Evolutionary conservation across 176 grass and related monocot species (phyloP).

Genomic region (Eleusine indica): DNA sequence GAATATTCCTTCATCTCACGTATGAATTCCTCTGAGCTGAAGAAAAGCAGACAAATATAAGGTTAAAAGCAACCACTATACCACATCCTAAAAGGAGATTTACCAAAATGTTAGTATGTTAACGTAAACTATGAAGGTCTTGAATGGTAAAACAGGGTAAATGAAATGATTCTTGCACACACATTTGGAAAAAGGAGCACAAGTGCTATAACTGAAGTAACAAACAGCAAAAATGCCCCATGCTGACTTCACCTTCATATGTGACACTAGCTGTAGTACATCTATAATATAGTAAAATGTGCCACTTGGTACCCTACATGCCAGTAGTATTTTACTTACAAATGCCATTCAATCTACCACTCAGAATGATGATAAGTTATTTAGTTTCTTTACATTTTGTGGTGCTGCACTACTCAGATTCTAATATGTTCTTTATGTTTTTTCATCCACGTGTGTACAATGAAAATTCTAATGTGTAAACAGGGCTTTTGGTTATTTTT

Average conservation of each 20-base stretch:
- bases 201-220: no score
- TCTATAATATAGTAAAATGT: no score
- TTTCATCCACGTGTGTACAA: no score
- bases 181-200: neutral
- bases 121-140: neutral
- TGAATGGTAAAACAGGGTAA: neutral
- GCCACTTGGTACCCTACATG: neutral
- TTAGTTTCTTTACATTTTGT: no score
- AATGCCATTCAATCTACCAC: neutral
- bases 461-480: no score
- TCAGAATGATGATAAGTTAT: no score
- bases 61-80: neutral
- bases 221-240: no score
- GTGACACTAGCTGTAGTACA: neutral
- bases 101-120: neutral
- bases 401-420: neutral
- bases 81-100: neutral
- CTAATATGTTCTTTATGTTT: neutral
- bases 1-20: neutral
- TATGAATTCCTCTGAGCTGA: neutral
- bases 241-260: neutral
- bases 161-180: neutral
- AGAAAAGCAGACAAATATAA: neutral
- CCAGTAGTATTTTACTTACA: neutral
- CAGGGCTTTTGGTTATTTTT: no score